Percentiles rank a stretch among this genome's conserved stretches.
Evolutionary conservation across 768 basidiomycete genomes (phyloP).

Genomic region (Xerocomellus dryophilus): DNA sequence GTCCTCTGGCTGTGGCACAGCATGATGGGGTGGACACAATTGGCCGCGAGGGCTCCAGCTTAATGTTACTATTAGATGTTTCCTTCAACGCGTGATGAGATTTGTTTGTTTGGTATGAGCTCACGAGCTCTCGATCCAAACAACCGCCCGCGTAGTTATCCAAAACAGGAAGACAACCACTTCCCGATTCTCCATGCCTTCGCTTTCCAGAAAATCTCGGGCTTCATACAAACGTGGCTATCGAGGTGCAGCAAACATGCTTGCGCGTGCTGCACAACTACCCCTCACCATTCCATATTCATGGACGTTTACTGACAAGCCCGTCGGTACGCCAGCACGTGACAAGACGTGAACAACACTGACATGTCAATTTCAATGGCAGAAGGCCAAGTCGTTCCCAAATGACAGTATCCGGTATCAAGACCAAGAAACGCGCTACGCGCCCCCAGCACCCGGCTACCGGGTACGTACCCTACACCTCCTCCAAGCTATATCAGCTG

Average conservation of each 20-base stretch:
- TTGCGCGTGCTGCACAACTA: conserved; percentile 55
- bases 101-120: conserved; percentile 26
- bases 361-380: not conserved
- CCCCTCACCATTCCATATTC: conserved; percentile 60
- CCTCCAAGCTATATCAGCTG: not conserved
- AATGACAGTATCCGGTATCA: conserved; percentile 76
- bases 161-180: conserved; percentile 31
- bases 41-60: too few relatives aligned
- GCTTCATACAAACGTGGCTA: conserved; percentile 49
- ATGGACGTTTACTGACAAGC: conserved; percentile 79
- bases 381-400: conserved; percentile 73
- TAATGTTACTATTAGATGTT: too few relatives aligned
- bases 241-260: conserved; percentile 60
- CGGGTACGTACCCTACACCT: conserved; percentile 45
- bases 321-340: conserved; percentile 48
- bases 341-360: not conserved
- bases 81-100: conserved; percentile 6
- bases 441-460: conserved; percentile 44
- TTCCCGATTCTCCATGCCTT: conserved; percentile 62
- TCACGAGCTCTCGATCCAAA: conserved; percentile 32
- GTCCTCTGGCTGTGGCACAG: too few relatives aligned
- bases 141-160: conserved; percentile 16
- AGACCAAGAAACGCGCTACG: conserved; percentile 64
- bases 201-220: conserved; percentile 68
- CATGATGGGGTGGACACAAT: too few relatives aligned